Evolutionary conservation across 2,329 filamentous ascomycete species (phyloP), one percentile per base, ranked within the genome.

Genomic region (Aspergillus sp.): DNA sequence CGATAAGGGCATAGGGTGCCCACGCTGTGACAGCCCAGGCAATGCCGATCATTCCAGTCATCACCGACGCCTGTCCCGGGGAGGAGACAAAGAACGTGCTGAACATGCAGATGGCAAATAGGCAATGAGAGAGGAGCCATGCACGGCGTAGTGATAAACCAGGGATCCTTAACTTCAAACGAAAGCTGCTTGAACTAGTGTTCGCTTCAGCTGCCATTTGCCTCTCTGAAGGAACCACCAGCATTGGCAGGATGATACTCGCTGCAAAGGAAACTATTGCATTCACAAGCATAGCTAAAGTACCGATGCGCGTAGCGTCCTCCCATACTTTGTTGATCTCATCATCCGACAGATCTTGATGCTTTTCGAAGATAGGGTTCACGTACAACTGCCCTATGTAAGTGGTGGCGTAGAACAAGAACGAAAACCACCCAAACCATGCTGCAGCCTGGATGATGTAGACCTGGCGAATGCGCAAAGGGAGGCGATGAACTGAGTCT

Each of bases 381-480:
- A 91, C 90, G 69, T 96, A 96, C 57, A 97, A 90, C 72, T 96
- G 91, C 63, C 91, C 92, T 67, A 97, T 89, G 75, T 95, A 97
- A 17, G 91, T 95, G 1, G 92, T 96, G 5, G 91, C 92, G 80
- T 97, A 97, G 79, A 96, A 97, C 4, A 97, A 83, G 75, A 97
- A 92, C 1, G 92, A 92, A 70, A 97, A 97, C 86, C 93, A 97
- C 55, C 92, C 93, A 57, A 97, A 88, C 92, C 93, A 97, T 5
- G 91, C 91, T 62, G 89, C 92, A 68, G 93, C 87, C 72, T 94
- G 90, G 0, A 92, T 89, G 63, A 87, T 80, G 72, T 92, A 97
- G 39, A 97, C 91, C 65, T 86, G 88, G 64, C 84, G 84, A 64
- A 94, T 91, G 74, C 96, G 92, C 0, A 88, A 87, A 0, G 94